A percentile compares a stretch with the other conserved stretches of the same genome.
phyloP scores from a whole-genome alignment of 371 early-diverging fungal species.

The Apophysomyces variabilis region DNA sequence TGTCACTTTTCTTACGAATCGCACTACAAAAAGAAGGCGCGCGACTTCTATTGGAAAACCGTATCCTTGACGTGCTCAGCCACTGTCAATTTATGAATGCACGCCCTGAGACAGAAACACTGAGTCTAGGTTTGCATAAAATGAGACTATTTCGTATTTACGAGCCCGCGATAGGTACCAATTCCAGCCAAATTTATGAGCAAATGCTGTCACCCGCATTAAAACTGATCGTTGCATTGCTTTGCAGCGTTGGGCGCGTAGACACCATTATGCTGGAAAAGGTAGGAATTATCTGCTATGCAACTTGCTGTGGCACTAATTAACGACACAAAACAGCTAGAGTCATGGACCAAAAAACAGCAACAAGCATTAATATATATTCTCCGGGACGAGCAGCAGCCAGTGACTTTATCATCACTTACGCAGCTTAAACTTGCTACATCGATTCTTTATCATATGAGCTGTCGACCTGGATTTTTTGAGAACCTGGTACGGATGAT shows the following conservation, averaged over 20 bases:
- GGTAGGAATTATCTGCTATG: conserved; percentile 23
- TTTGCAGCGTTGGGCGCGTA: conserved; percentile 57
- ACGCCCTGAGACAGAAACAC: conserved; percentile 14
- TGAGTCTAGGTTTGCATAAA: neutral
- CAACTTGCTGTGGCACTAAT: neutral
- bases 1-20: conserved; percentile 80
- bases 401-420: conserved; percentile 46
- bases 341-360: conserved; percentile 67
- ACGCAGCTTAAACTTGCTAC: conserved; percentile 54
- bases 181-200: conserved; percentile 58
- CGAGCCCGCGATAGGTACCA: neutral
- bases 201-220: conserved; percentile 65
- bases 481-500: conserved; percentile 41
- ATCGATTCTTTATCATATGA: conserved; percentile 51
- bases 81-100: conserved; percentile 65
- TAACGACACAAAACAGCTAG: conserved; percentile 37
- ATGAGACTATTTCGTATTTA: neutral
- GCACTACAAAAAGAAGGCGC: conserved; percentile 79
- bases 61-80: conserved; percentile 78
- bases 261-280: conserved; percentile 52
- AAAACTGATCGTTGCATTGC: conserved; percentile 60
- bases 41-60: conserved; percentile 72
- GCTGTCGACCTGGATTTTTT: conserved; percentile 38
- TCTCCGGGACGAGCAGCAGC: conserved; percentile 50
- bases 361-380: conserved; percentile 62